Evolutionary conservation across 2,329 filamentous ascomycete species (phyloP), one percentile per base, ranked within the genome.

Genomic region (Akanthomyces uredinophilus): DNA sequence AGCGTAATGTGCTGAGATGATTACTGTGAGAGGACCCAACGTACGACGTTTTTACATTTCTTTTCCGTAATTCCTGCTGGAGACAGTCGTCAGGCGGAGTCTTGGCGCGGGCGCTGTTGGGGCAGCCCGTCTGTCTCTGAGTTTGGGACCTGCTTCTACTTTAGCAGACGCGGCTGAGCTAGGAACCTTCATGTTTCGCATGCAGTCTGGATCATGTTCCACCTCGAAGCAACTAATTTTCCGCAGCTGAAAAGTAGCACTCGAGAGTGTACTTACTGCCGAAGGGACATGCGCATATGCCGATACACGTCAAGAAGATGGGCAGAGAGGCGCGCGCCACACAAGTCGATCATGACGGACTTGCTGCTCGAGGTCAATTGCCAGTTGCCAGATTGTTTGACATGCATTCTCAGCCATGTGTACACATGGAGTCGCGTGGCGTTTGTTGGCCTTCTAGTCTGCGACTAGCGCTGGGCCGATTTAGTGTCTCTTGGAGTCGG

Each of bases 391-490:
- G 22, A 43, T 7, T 13, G 14, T 11, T 11, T 10, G 32, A 46
- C 43, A 20, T 11, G n/a, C 49, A 37, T 35, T 5, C 22, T n/a
- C 5, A 37, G 14, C 51, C 51, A 8, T 35, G 32, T 54, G 20
- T 18, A 8, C 7, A 8, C 5, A 24, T 41, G 51, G 49, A 37
- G 16, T 24, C 20, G 16, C 20, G 55, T 58, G 44, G 44, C 55
- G 55, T 50, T 39, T 27, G 18, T n/a, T 22, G 46, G 47, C 13
- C 37, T 51, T 52, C 32, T 39, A 2, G 20, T 50, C 41, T 58
- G 7, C 44, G 55, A 50, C 55, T 50, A 58, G 55, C 55, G 46
- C 20, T 58, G 44, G 44, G 7, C 8, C 44, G 47, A 60, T 53
- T 52, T 39, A 60, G 53, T n/a, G n/a, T 60, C 5, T 32, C 27